Percentiles rank a stretch among this genome's conserved stretches.
Evolutionary conservation across 2,329 filamentous ascomycete species (phyloP).

Genomic region (Aspergillus sp.): DNA sequence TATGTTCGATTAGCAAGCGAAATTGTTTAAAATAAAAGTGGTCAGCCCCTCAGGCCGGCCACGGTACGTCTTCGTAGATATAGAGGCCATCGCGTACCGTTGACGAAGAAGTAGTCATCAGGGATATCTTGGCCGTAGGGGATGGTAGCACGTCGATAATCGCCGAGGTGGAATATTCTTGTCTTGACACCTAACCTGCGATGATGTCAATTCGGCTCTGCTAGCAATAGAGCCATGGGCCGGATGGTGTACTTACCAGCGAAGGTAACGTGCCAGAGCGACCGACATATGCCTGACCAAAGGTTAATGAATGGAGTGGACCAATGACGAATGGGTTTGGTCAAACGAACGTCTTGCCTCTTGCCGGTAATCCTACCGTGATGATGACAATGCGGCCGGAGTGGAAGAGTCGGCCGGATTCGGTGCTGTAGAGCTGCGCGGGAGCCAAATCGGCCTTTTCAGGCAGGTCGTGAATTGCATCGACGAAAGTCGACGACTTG

Average conservation of each 20-base stretch:
- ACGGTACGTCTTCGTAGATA: neutral
- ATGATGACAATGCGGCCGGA: slow-evolving; percentile 96
- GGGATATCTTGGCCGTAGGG: slow-evolving; percentile 82
- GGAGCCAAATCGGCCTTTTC: slow-evolving; percentile 84
- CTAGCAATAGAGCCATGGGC: neutral
- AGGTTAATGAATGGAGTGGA: slow-evolving; percentile 3
- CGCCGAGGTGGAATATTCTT: slow-evolving; percentile 93
- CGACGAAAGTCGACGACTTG: slow-evolving; percentile 93
- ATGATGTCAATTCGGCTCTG: slow-evolving; percentile 15
- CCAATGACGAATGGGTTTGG: slow-evolving; percentile 2
- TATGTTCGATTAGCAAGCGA: slow-evolving; percentile 28
- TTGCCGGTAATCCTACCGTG: slow-evolving; percentile 90
- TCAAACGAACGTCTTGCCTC: slow-evolving; percentile 80
- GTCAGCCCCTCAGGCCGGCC: neutral
- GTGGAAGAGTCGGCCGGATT: slow-evolving; percentile 95
- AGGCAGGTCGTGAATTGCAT: slow-evolving; percentile 91
- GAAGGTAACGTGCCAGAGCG: slow-evolving; percentile 87
- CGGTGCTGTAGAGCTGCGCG: slow-evolving; percentile 96
- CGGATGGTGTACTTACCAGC: slow-evolving; percentile 62
- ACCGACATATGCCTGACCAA: slow-evolving; percentile 80
- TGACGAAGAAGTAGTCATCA: slow-evolving; percentile 96
- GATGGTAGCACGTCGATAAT: slow-evolving; percentile 91
- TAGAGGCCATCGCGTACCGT: slow-evolving; percentile 53
- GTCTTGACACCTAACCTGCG: slow-evolving; percentile 91
- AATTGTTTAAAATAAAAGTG: neutral